These are phyloP conservation scores for Phytophthora sp. DNA, from an alignment of 352 stramenopile genomes.

Conservation along the genomic window DNA sequence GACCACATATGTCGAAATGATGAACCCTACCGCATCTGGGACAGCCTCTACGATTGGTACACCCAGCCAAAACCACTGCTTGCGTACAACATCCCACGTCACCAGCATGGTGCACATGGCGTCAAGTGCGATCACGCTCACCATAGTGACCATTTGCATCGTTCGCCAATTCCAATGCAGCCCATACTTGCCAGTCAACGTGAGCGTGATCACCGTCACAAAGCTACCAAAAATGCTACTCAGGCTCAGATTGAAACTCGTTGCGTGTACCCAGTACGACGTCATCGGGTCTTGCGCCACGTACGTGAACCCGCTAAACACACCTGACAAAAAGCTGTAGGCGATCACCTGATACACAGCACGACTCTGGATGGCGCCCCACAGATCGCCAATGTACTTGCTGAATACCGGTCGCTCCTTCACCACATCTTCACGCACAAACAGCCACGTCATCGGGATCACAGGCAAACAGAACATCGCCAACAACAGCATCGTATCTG, in stretches of 20 bases:
- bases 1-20: conserved; percentile 62
- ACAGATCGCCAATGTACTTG: conserved; percentile 54
- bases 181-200: conserved; percentile 53
- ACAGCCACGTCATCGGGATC: conserved; percentile 57
- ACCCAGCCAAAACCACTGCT: conserved; percentile 66
- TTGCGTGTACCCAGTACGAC: conserved; percentile 57
- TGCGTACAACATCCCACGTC: conserved; percentile 57
- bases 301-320: conserved; percentile 56
- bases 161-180: conserved; percentile 62
- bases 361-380: conserved; percentile 47
- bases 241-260: conserved; percentile 52
- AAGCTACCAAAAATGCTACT: conserved; percentile 52
- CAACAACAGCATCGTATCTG: conserved; percentile 43
- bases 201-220: conserved; percentile 50
- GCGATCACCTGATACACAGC: conserved; percentile 65
- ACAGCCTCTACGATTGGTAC: conserved; percentile 55
- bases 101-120: conserved; percentile 57
- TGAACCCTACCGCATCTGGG: conserved; percentile 50
- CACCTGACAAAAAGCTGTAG: conserved; percentile 48
- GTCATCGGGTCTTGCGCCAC: conserved; percentile 55
- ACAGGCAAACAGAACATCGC: conserved; percentile 47
- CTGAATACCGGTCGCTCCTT: conserved; percentile 33
- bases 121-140: conserved; percentile 52
- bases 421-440: conserved; percentile 52
- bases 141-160: conserved; percentile 49